Evolutionary conservation across 1,284 basidiomycete genomes (phyloP).

Genomic region (Apiotrichum porosum): DNA sequence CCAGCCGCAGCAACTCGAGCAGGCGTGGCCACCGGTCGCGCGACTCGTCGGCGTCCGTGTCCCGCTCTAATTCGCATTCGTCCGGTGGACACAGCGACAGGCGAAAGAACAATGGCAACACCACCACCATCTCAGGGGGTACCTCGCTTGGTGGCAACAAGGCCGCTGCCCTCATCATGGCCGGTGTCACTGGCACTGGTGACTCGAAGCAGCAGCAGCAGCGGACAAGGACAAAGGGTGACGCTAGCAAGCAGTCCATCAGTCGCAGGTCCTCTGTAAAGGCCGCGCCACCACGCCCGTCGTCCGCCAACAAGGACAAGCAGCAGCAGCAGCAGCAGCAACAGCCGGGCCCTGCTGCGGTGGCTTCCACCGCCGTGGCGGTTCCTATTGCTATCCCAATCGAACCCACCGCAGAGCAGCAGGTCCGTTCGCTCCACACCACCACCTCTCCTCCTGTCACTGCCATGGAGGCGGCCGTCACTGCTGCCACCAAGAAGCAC

Average conservation of each 20-base stretch:
- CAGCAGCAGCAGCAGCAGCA: slow-evolving; percentile 9
- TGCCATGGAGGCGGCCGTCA: slow-evolving; percentile 41
- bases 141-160: slow-evolving; percentile 23
- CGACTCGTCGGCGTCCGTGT: slow-evolving; percentile 21
- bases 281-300: slow-evolving; percentile 6
- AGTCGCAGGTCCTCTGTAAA: slow-evolving; percentile 12
- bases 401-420: background rate
- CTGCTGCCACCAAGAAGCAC: slow-evolving; percentile 38
- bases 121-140: slow-evolving; percentile 41
- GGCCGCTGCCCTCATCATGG: background rate
- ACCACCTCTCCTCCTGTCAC: slow-evolving; percentile 28
- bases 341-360: background rate
- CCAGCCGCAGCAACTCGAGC: slow-evolving; percentile 23
- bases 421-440: slow-evolving; percentile 28
- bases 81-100: slow-evolving; percentile 15
- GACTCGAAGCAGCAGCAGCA: background rate
- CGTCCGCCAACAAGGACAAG: slow-evolving; percentile 15
- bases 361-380: slow-evolving; percentile 7
- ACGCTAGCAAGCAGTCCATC: slow-evolving; percentile 9
- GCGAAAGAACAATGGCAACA: slow-evolving; percentile 29
- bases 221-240: slow-evolving; percentile 18
- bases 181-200: background rate
- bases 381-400: slow-evolving; percentile 3
- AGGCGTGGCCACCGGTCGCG: slow-evolving; percentile 19
- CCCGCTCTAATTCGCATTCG: slow-evolving; percentile 34